Conservation (phyloP, 2,329 filamentous ascomycete species). For the Hypocreales sp. region DNA sequence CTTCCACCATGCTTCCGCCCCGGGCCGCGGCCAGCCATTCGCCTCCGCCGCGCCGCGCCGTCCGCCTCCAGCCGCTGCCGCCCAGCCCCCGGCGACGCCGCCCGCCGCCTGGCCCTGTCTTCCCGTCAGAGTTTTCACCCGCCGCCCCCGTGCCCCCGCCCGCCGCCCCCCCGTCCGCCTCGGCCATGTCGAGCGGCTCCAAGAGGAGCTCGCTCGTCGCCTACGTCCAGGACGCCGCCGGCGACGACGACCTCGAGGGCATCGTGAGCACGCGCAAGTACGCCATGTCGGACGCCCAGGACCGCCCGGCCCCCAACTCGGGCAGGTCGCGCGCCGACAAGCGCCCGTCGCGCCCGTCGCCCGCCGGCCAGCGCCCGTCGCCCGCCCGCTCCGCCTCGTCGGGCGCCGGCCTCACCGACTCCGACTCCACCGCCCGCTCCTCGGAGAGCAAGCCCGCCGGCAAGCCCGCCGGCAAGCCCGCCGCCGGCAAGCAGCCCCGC, state of each 20-base stretch:
- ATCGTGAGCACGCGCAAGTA: constrained; percentile 25
- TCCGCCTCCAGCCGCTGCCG: no score
- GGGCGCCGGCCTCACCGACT: constrained; percentile 20
- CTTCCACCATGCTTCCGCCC: no score
- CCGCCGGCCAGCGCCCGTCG: constrained; percentile 18
- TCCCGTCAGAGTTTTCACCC: not conserved
- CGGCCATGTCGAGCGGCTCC: constrained; percentile 23
- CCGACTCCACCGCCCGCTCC: constrained; percentile 26
- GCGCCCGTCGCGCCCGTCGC: constrained; percentile 15
- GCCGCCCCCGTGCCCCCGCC: not conserved
- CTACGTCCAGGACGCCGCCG: constrained; percentile 32
- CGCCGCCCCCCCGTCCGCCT: no score
- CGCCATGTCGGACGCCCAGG: constrained; percentile 29
- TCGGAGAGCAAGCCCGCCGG: constrained; percentile 11
- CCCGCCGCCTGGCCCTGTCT: no score
- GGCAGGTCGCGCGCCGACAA: constrained; percentile 28
- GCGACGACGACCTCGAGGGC: constrained; percentile 30
- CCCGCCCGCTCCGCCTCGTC: constrained; percentile 23
- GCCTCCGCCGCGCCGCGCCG: no score
- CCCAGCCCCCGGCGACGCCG: no score
- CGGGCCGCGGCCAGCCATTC: no score
- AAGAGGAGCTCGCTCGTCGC: constrained; percentile 19
- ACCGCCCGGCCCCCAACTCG: constrained; percentile 35
- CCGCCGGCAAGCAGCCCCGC: constrained; percentile 10
- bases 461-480: no score